These are phyloP conservation scores for Linum trigynum DNA, from an alignment of 345 rosid species.

Conservation along the genomic window DNA sequence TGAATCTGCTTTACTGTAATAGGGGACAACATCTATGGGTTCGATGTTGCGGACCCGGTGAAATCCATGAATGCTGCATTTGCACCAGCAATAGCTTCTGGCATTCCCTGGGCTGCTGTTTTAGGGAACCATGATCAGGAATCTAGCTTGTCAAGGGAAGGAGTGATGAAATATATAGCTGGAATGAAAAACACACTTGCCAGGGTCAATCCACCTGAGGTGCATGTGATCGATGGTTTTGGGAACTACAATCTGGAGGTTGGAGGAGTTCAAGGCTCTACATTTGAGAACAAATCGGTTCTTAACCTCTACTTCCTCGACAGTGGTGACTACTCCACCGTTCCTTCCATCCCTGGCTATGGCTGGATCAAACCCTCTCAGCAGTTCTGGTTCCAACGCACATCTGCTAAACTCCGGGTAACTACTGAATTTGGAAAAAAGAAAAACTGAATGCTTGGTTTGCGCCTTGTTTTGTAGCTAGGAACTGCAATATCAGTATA, in stretches of 20 bases:
- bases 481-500: too few relatives aligned
- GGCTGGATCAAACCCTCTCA: conserved; percentile 87
- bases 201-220: conserved; percentile 50
- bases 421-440: not conserved
- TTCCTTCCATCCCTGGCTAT: conserved; percentile 52
- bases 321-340: conserved; percentile 67
- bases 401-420: conserved; percentile 68
- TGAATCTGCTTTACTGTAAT: conserved; percentile 8
- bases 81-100: conserved; percentile 62
- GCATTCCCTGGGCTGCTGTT: conserved; percentile 83
- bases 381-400: conserved; percentile 74
- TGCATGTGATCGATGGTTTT: conserved; percentile 60
- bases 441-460: too few relatives aligned
- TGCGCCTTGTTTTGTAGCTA: too few relatives aligned
- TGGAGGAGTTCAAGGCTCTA: conserved; percentile 56
- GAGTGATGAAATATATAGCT: conserved; percentile 69
- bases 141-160: conserved; percentile 65
- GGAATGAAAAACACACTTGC: conserved; percentile 57
- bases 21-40: conserved; percentile 75
- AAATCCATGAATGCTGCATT: conserved; percentile 60
- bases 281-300: conserved; percentile 60
- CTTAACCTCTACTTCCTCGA: conserved; percentile 82
- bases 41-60: conserved; percentile 53
- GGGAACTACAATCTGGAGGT: conserved; percentile 85
- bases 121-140: conserved; percentile 91